Percentiles rank a stretch among this genome's conserved stretches.
Conservation (phyloP, 2,329 filamentous ascomycete genomes). For the Bipolaris sorokiniana region DNA sequence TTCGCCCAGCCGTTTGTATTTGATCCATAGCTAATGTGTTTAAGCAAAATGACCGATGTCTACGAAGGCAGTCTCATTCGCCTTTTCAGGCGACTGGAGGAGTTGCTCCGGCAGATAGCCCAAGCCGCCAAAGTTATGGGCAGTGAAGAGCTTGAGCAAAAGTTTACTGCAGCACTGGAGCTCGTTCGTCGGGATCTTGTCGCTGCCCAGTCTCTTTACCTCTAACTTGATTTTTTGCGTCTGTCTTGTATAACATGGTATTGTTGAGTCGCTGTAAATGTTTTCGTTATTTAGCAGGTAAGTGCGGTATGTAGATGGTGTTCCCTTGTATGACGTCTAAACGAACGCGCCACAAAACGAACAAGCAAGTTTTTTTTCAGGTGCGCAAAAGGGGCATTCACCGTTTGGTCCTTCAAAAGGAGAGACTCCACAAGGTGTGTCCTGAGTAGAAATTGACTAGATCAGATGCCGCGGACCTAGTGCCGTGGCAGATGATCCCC, state of each 20-base stretch:
- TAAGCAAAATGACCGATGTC: slow-evolving; percentile 96
- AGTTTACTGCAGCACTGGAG: slow-evolving; percentile 84
- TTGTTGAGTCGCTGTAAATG: slow-evolving; percentile 14
- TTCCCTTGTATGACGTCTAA: slow-evolving; percentile 21
- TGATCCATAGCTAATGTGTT: slow-evolving; percentile 8
- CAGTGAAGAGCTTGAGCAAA: slow-evolving; percentile 87
- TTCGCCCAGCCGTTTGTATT: slow-evolving; percentile 30
- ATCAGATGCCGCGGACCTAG: slow-evolving; percentile 26
- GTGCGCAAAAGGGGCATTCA: slow-evolving; percentile 26
- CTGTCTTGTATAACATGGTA: slow-evolving; percentile 23
- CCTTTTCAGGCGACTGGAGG: slow-evolving; percentile 92
- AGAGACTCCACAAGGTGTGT: slow-evolving; percentile 22
- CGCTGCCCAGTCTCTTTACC: slow-evolving; percentile 89
- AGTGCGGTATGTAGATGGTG: slow-evolving; percentile 24
- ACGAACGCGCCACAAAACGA: slow-evolving; percentile 22
- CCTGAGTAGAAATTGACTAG: slow-evolving; percentile 42
- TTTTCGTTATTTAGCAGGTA: slow-evolving; percentile 20
- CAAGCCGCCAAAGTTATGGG: slow-evolving; percentile 98
- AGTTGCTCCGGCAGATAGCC: slow-evolving; percentile 91
- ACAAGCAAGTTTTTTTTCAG: slow-evolving; percentile 20
- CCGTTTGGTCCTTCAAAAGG: slow-evolving; percentile 20
- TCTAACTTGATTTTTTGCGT: slow-evolving; percentile 50
- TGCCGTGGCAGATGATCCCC: slow-evolving; percentile 34
- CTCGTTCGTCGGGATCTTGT: slow-evolving; percentile 95
- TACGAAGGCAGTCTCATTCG: slow-evolving; percentile 97